A percentile compares a stretch with the other conserved stretches of the same genome.
phyloP scores from a whole-genome alignment of 495 filamentous ascomycete species.

The Daldinia vernicosa region DNA sequence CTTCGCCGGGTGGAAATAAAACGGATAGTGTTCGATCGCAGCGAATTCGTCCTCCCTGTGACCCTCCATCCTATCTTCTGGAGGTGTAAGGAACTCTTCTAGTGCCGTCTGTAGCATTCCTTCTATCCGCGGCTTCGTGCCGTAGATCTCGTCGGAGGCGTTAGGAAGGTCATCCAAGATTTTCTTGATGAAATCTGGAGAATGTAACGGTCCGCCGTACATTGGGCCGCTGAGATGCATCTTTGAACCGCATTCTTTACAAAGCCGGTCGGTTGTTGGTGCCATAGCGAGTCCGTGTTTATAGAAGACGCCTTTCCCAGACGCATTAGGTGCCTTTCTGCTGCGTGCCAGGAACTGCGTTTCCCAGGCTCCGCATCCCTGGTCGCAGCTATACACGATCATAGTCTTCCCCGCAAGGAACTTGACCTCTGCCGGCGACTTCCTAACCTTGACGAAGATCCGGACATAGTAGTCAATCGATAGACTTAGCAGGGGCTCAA shows the following conservation, averaged over 20 bases:
- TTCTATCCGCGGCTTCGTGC: constrained; percentile 79
- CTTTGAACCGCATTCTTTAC: constrained; percentile 84
- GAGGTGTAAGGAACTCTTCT: constrained; percentile 68
- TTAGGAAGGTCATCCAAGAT: constrained; percentile 74
- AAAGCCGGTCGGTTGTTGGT: constrained; percentile 67
- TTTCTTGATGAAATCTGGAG: constrained; percentile 76
- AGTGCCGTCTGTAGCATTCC: constrained; percentile 91
- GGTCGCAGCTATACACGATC: constrained; percentile 89
- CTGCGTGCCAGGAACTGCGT: constrained; percentile 77
- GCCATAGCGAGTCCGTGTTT: constrained; percentile 77
- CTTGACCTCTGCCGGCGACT: constrained; percentile 84
- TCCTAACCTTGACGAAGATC: constrained; percentile 84
- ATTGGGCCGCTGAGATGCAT: constrained; percentile 92
- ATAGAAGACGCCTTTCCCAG: constrained; percentile 70
- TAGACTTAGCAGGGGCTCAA: constrained; percentile 90
- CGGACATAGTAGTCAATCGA: constrained; percentile 96
- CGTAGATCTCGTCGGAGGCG: constrained; percentile 71
- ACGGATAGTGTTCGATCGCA: constrained; percentile 74
- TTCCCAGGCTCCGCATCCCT: constrained; percentile 87
- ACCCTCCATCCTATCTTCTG: constrained; percentile 45
- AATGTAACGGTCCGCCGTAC: constrained; percentile 92
- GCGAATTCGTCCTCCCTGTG: constrained; percentile 62
- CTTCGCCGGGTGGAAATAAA: constrained; percentile 80
- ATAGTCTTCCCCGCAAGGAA: constrained; percentile 89
- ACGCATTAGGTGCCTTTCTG: constrained; percentile 69